These are phyloP conservation scores for Cutaneotrichosporon sp. DNA, from an alignment of 1,284 basidiomycete species.

Conservation along the genomic window DNA sequence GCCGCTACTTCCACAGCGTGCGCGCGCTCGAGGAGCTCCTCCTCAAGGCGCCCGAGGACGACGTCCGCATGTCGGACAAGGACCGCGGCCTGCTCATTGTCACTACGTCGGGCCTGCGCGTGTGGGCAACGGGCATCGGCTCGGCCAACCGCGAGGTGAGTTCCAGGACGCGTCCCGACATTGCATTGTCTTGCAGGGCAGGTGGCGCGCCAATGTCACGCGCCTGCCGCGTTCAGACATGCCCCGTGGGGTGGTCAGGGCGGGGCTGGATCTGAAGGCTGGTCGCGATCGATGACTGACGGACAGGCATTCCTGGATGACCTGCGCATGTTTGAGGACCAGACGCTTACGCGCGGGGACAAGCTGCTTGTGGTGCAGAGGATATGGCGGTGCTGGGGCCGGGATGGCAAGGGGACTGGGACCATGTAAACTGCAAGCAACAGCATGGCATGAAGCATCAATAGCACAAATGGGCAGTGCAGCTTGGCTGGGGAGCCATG, in stretches of 20 bases:
- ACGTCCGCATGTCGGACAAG: constrained; percentile 52
- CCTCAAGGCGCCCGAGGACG: constrained; percentile 40
- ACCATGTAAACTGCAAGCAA: neutral
- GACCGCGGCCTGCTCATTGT: constrained; percentile 57
- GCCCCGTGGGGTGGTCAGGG: constrained; percentile 1
- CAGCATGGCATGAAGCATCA: neutral
- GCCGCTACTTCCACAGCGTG: constrained; percentile 54
- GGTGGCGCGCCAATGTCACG: neutral
- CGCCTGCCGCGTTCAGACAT: neutral
- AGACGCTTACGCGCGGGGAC: constrained; percentile 63
- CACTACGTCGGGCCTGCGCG: constrained; percentile 49
- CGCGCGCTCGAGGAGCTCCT: constrained; percentile 72
- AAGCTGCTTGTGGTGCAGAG: constrained; percentile 77
- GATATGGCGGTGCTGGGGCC: constrained; percentile 89
- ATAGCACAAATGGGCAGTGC: neutral
- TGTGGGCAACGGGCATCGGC: constrained; percentile 51
- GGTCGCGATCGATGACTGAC: neutral
- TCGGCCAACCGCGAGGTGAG: constrained; percentile 36
- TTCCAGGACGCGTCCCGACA: constrained; percentile 8
- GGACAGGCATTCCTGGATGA: constrained; percentile 80
- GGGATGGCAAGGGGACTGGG: constrained; percentile 28
- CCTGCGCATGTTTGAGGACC: constrained; percentile 77
- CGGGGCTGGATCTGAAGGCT: neutral
- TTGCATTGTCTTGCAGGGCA: neutral
- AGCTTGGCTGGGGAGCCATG: too few relatives aligned